Evolutionary conservation across 2,329 filamentous ascomycete genomes (phyloP).

Genomic region (Ophiostoma sp.): DNA sequence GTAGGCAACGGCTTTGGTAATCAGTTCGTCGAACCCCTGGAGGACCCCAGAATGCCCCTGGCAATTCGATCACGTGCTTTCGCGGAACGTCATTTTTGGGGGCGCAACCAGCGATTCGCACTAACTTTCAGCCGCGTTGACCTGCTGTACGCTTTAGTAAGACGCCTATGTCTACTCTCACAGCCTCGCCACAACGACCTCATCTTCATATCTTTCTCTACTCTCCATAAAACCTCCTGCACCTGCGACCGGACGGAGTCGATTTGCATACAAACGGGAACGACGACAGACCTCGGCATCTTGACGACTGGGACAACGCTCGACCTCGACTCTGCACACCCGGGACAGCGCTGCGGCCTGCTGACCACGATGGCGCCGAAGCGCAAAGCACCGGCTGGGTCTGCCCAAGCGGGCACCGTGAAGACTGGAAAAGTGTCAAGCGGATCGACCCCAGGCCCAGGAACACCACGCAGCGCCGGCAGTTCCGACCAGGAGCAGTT

Average conservation of each 20-base stretch:
- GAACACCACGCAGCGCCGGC: constrained; percentile 54
- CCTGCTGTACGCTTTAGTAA: not conserved
- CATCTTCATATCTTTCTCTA: not conserved
- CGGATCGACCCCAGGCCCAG: constrained; percentile 55
- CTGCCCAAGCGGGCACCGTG: constrained; percentile 36
- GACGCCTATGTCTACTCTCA: not conserved
- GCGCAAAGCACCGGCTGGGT: constrained; percentile 56
- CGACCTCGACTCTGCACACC: not conserved
- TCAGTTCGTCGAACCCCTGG: constrained; percentile 15
- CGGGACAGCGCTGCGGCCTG: not conserved
- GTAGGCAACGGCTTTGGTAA: not conserved
- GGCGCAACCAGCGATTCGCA: constrained; percentile 11
- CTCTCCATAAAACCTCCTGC: not conserved
- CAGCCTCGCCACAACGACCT: not conserved
- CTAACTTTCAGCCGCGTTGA: constrained; percentile 18
- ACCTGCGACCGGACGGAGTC: not conserved
- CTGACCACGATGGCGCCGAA: constrained; percentile 54
- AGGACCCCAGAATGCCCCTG: constrained; percentile 15
- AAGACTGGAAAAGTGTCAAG: constrained; percentile 55
- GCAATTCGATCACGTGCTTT: constrained; percentile 18
- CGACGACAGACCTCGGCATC: not conserved
- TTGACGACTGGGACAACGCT: no score
- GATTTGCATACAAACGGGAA: not conserved
- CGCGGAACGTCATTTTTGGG: constrained; percentile 13
- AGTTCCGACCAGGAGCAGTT: constrained; percentile 51